Conservation (phyloP, 495 filamentous ascomycete genomes). For the Xylaria cubensis region DNA sequence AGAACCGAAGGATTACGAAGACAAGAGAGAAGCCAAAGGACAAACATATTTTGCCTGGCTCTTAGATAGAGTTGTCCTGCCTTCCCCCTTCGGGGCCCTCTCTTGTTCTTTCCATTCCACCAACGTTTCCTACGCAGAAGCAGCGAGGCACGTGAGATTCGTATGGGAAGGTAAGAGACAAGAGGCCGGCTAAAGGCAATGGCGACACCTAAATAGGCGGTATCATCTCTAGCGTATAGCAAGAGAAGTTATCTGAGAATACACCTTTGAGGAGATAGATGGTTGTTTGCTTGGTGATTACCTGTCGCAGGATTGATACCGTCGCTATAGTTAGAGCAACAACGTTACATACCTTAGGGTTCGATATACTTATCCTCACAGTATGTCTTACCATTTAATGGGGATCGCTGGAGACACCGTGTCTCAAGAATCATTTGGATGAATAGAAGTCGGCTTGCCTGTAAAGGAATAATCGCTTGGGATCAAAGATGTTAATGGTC, state of each 20-base stretch:
- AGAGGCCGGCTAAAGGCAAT: not conserved
- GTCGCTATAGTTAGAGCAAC: not conserved
- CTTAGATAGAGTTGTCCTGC: not conserved
- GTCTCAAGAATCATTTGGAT: not conserved
- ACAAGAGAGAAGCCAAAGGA: not conserved
- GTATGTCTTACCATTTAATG: not conserved
- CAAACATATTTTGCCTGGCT: not conserved
- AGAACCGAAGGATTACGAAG: conserved; percentile 21
- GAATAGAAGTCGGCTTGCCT: not conserved
- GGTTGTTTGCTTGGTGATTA: not conserved
- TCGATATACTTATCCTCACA: not conserved
- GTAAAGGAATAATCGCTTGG: not conserved
- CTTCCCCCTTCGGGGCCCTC: not conserved
- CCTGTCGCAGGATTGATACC: not conserved
- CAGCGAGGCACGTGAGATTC: not conserved
- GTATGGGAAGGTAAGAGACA: not conserved
- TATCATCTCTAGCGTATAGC: not conserved
- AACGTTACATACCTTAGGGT: not conserved
- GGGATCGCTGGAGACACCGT: not conserved
- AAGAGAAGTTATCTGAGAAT: not conserved
- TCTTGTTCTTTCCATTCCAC: conserved; percentile 9
- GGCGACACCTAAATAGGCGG: not conserved
- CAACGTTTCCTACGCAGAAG: not conserved
- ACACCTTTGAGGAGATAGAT: not conserved
- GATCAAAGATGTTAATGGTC: not conserved